These are phyloP conservation scores for Chaetomium fimeti DNA, from an alignment of 495 filamentous ascomycete genomes.

Conservation along the genomic window DNA sequence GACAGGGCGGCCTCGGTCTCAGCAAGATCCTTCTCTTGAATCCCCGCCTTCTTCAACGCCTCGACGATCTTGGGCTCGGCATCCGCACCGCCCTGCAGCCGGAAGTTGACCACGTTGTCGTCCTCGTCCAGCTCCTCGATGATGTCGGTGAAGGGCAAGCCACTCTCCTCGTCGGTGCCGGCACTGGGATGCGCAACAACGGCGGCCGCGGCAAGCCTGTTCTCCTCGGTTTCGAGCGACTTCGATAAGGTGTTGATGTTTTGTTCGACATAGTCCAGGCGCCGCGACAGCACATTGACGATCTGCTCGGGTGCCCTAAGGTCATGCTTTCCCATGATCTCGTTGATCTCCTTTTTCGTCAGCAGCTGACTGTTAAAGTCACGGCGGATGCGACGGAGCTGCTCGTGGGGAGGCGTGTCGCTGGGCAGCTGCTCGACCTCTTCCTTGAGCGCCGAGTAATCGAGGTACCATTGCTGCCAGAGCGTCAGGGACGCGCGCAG, in stretches of 20 bases:
- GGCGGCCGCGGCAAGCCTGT: slow-evolving; percentile 57
- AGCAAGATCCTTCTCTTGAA: slow-evolving; percentile 26
- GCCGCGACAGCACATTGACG: slow-evolving; percentile 65
- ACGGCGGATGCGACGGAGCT: slow-evolving; percentile 40
- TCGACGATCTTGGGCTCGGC: slow-evolving; percentile 62
- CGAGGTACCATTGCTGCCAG: slow-evolving; percentile 87
- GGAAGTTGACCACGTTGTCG: slow-evolving; percentile 72
- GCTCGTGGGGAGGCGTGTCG: slow-evolving; percentile 55
- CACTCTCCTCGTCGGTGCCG: slow-evolving; percentile 58
- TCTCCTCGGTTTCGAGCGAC: slow-evolving; percentile 64
- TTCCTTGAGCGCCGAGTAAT: slow-evolving; percentile 85
- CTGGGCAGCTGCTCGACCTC: slow-evolving; percentile 57
- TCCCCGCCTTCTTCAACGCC: slow-evolving; percentile 66
- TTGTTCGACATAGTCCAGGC: slow-evolving; percentile 83
- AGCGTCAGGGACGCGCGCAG: slow-evolving; percentile 73
- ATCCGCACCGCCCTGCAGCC: slow-evolving; percentile 59
- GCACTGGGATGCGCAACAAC: slow-evolving; percentile 49
- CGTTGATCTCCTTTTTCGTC: slow-evolving; percentile 57
- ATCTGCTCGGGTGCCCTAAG: slow-evolving; percentile 57
- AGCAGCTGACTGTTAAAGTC: slow-evolving; percentile 47
- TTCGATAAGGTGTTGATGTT: slow-evolving; percentile 71
- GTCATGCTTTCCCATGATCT: slow-evolving; percentile 59
- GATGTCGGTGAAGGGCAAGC: slow-evolving; percentile 78
- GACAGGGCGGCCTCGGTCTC: slow-evolving; percentile 22
- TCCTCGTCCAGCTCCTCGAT: slow-evolving; percentile 90